A percentile compares a stretch with the other conserved stretches of the same genome.
phyloP scores from a whole-genome alignment of 2,329 filamentous ascomycete genomes.

The Curvularia spicifera region DNA sequence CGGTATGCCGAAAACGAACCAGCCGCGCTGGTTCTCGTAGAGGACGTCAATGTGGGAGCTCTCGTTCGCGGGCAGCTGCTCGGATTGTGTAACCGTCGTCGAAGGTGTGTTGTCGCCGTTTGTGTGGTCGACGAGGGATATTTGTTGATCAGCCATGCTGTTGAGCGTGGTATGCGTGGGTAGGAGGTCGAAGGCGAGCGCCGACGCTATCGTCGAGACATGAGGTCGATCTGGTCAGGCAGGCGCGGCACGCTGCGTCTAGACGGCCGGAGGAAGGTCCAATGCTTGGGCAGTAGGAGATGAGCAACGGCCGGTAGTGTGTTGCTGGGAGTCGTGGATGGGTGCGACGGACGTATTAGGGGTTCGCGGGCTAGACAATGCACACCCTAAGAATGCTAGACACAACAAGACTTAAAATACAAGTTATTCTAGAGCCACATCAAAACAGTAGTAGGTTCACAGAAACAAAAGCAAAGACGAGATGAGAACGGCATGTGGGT shows the following conservation, averaged over 20 bases:
- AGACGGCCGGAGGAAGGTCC: neutral
- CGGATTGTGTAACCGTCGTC: slow-evolving; percentile 22
- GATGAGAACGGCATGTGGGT: slow-evolving; percentile 5
- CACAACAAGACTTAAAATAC: slow-evolving; percentile 6
- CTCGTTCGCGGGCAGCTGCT: slow-evolving; percentile 26
- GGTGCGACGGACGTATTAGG: slow-evolving; percentile 19
- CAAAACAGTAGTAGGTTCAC: slow-evolving; percentile 12
- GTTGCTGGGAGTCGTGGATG: slow-evolving; percentile 3
- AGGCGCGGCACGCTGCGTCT: slow-evolving; percentile 23
- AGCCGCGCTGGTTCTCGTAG: slow-evolving; percentile 94
- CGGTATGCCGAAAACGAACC: slow-evolving; percentile 85
- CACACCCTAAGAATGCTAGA: slow-evolving; percentile 10
- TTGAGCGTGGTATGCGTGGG: slow-evolving; percentile 2
- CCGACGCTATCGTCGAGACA: slow-evolving; percentile 41
- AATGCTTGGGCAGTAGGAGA: neutral
- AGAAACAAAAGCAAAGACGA: slow-evolving; percentile 13
- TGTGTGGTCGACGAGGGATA: slow-evolving; percentile 67
- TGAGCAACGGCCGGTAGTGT: neutral
- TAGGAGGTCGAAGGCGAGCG: slow-evolving; percentile 21
- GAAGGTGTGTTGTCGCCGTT: slow-evolving; percentile 43
- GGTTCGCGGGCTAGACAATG: slow-evolving; percentile 21
- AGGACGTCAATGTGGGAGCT: slow-evolving; percentile 72
- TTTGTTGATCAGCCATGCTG: slow-evolving; percentile 64
- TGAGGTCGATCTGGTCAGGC: slow-evolving; percentile 31
- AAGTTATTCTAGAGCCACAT: slow-evolving; percentile 1